Percentiles rank a stretch among this genome's conserved stretches.
Conservation (phyloP, 257 asterid species). For the Jacaranda copaia region DNA sequence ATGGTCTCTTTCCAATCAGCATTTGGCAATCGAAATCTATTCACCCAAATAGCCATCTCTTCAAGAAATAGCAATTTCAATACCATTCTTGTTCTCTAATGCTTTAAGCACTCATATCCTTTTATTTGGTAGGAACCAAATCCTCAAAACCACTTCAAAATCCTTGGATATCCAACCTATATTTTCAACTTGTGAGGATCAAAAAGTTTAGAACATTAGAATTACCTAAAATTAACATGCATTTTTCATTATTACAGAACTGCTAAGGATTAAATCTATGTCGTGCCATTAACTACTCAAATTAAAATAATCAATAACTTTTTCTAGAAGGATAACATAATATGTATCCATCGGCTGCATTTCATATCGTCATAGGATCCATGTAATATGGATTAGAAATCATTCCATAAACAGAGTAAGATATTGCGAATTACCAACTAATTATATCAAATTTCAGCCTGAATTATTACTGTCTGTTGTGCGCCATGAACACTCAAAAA, state of each 20-base stretch:
- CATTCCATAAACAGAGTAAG: not conserved
- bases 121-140: not conserved
- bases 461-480: not conserved
- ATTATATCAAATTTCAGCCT: slow-evolving; percentile 2
- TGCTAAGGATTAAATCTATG: not conserved
- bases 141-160: not conserved
- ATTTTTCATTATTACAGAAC: not conserved
- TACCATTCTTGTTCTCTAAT: slow-evolving; percentile 16
- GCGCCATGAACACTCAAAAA: slow-evolving; percentile 9
- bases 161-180: slow-evolving; percentile 13
- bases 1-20: not conserved
- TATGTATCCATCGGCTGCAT: not conserved
- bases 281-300: not conserved
- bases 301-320: not conserved
- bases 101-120: not conserved
- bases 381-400: not conserved
- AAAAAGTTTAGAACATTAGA: slow-evolving; percentile 13
- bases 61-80: not conserved
- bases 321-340: not conserved
- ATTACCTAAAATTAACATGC: slow-evolving; percentile 6
- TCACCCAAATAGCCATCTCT: not conserved
- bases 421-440: slow-evolving; percentile 12
- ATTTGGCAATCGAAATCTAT: not conserved
- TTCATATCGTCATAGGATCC: not conserved
- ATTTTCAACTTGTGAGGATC: slow-evolving; percentile 13